Evolutionary conservation across 768 basidiomycete species (phyloP), one percentile per base, ranked within the genome.

Genomic region (Psilocybe tampanensis): DNA sequence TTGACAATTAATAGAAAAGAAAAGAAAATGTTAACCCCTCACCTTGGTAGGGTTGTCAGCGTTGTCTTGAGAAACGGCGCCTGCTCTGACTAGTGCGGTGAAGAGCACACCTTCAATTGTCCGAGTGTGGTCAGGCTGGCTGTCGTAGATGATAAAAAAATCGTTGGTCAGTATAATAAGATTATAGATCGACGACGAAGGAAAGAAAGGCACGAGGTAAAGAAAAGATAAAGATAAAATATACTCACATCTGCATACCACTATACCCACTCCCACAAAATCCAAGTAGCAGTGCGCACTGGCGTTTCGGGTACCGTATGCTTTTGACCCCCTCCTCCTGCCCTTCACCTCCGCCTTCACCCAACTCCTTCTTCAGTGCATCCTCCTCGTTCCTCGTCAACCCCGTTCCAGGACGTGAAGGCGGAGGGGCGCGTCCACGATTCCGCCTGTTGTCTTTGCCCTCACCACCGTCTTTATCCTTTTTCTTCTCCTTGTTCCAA

Each of bases 161-260:
- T 29, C 29, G 9, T 5, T 29, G 15, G 8, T 42, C 11, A 22
- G 15, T 34, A 15, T 47, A 18, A 3, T 17, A 18, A 29, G 7
- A 4, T 44, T 47, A 12, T 47, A 5, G 29, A 29, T 9, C 15
- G 36, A 39, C 4, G 15, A 39, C n/a, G 36, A 39, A n/a, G 36
- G n/a, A 15, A n/a, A 3, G 36, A 39, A n/a, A 39, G 15, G 36
- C 7, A 34, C 33, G 36, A n/a, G 29, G 39, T n/a, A 42, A 33
- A 41, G 33, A 43, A 32, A 61, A 29, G 33, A 19, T 39, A 29
- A 34, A 41, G 13, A 33, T 3, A 36, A 81, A 90, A 66, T 67
- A 95, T 93, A 94, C 94, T 68, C 68, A 97, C 96, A 95, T 90
- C 76, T 98, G 96, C 92, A 97, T 98, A 21, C 96, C 96, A 65